Evolutionary conservation across 192 early-diverging fungal genomes (phyloP).

Genomic region (Coemansia sp.): DNA sequence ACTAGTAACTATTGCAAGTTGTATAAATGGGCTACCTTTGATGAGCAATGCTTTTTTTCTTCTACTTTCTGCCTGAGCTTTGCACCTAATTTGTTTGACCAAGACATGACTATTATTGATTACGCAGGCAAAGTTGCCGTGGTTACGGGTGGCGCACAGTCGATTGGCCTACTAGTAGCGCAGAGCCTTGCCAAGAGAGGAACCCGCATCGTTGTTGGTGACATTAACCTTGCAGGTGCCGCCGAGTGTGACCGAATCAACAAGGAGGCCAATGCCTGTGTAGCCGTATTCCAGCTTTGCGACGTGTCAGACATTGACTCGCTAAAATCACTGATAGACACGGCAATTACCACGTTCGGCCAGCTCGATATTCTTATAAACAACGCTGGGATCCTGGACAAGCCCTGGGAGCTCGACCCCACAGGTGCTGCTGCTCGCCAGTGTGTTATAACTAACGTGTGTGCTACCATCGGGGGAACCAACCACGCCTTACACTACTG

Average conservation of each 20-base stretch:
- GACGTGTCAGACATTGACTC: constrained; percentile 44
- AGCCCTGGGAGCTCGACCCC: constrained; percentile 29
- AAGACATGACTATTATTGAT: background rate
- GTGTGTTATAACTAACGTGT: constrained; percentile 67
- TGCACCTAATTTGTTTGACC: background rate
- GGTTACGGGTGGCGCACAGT: constrained; percentile 64
- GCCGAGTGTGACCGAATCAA: constrained; percentile 32
- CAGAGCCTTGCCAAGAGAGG: constrained; percentile 54
- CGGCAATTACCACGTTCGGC: constrained; percentile 54
- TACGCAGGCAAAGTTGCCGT: constrained; percentile 59
- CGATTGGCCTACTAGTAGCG: constrained; percentile 57
- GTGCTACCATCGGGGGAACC: constrained; percentile 67
- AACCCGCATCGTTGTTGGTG: constrained; percentile 59
- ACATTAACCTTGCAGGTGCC: constrained; percentile 29
- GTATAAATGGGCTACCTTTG: background rate
- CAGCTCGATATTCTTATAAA: constrained; percentile 57
- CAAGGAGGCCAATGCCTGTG: constrained; percentile 7
- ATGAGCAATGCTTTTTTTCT: too few relatives aligned
- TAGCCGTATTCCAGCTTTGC: constrained; percentile 53
- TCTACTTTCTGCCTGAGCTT: too few relatives aligned
- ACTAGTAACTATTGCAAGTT: background rate
- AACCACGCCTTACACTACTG: constrained; percentile 60
- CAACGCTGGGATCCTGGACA: constrained; percentile 58
- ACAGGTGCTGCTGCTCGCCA: constrained; percentile 51
- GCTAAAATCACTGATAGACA: constrained; percentile 37